phyloP scores from a whole-genome alignment of 2,329 filamentous ascomycete species.

The Sphaerulina musiva region DNA sequence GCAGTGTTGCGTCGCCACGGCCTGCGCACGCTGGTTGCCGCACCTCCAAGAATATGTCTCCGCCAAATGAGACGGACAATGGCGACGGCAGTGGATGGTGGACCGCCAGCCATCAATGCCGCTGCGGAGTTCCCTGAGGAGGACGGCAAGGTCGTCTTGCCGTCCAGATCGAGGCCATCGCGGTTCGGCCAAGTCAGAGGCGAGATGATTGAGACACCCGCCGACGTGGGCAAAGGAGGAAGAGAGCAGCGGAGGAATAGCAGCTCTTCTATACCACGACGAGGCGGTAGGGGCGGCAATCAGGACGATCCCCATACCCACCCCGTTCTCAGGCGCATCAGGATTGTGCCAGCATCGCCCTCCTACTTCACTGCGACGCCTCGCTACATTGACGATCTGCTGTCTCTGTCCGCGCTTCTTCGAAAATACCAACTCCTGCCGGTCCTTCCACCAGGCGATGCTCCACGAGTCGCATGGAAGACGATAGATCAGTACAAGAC shows the following conservation, averaged over 20 bases:
- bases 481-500: constrained; percentile 69
- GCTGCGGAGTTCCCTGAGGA: constrained; percentile 14
- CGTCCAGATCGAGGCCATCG: neutral
- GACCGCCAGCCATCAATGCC: constrained; percentile 24
- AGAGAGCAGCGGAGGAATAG: constrained; percentile 1
- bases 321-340: constrained; percentile 41
- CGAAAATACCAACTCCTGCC: constrained; percentile 70
- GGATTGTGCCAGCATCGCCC: constrained; percentile 73
- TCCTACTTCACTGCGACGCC: constrained; percentile 93
- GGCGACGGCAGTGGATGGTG: constrained; percentile 23
- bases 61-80: constrained; percentile 23
- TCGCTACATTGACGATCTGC: constrained; percentile 75
- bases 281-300: constrained; percentile 12
- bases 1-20: constrained; percentile 26
- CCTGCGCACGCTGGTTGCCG: constrained; percentile 28
- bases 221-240: neutral
- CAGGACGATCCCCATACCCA: constrained; percentile 10
- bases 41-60: constrained; percentile 22
- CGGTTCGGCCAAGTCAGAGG: constrained; percentile 10
- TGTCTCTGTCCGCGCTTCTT: constrained; percentile 65
- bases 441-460: constrained; percentile 56
- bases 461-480: constrained; percentile 72
- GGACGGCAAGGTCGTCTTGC: constrained; percentile 12
- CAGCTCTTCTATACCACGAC: neutral
- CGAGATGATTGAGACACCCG: constrained; percentile 15